Evolutionary conservation across 768 basidiomycete species (phyloP).

Genomic region (Omphalotus guepiniiformis): DNA sequence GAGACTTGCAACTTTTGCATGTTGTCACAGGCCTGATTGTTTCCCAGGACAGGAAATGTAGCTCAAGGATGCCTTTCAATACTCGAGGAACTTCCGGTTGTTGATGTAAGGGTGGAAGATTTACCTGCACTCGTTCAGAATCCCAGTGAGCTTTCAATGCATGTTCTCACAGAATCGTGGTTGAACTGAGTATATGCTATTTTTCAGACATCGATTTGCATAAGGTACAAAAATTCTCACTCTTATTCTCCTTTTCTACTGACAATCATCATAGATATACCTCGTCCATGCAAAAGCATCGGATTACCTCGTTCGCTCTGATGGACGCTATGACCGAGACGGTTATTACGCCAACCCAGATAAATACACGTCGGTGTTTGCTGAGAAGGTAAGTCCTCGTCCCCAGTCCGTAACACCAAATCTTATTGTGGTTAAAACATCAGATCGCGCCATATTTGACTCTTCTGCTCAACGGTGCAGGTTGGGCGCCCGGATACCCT

Average conservation of each 20-base stretch:
- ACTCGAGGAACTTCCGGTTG: slow-evolving; percentile 64
- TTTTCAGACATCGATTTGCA: too few species aligned
- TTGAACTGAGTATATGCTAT: too few species aligned
- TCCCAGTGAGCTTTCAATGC: slow-evolving; percentile 44
- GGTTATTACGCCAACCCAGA: slow-evolving; percentile 75
- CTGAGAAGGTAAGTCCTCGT: slow-evolving; percentile 46
- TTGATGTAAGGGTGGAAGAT: slow-evolving; percentile 50
- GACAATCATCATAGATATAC: slow-evolving; percentile 52
- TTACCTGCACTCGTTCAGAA: slow-evolving; percentile 52
- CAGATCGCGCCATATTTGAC: slow-evolving; percentile 85
- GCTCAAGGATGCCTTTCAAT: slow-evolving; percentile 73
- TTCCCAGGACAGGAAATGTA: slow-evolving; percentile 71
- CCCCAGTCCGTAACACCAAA: too few species aligned
- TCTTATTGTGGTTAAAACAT: too few species aligned
- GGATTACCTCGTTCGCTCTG: slow-evolving; percentile 64
- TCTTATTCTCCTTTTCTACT: not conserved
- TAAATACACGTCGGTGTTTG: slow-evolving; percentile 63
- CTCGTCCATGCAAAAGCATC: slow-evolving; percentile 64
- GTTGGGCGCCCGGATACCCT: slow-evolving; percentile 78
- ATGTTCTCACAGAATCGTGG: too few species aligned
- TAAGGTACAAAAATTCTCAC: not conserved
- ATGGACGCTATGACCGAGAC: slow-evolving; percentile 40
- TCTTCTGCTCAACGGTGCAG: slow-evolving; percentile 80
- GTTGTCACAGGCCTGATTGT: not conserved
- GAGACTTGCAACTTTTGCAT: not conserved